Conservation (phyloP, 495 filamentous ascomycete species). For the Podospora pseudocomata region DNA sequence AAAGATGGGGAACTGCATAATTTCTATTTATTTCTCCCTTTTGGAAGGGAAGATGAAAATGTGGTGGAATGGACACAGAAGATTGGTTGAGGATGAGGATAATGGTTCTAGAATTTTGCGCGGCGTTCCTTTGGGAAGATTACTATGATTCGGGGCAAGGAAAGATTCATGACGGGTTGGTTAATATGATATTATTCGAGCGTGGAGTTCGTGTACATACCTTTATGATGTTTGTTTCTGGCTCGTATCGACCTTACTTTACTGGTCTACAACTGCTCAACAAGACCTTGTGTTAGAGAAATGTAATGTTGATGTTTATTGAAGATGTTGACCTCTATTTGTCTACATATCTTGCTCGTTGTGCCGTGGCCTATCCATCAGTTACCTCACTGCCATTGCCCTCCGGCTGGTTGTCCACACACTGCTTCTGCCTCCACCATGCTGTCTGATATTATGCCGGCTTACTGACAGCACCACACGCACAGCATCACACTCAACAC, state of each 20-base stretch:
- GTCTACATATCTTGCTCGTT: neutral
- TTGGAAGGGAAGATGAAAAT: neutral
- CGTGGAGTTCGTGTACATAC: neutral
- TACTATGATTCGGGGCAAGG: neutral
- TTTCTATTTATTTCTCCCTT: neutral
- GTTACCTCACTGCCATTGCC: too few species aligned
- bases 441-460: too few species aligned
- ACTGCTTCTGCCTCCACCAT: too few species aligned
- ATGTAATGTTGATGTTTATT: neutral
- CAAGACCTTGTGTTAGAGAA: neutral
- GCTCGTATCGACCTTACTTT: neutral
- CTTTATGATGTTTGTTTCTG: neutral
- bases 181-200: neutral
- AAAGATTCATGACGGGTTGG: neutral
- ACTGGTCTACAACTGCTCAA: neutral
- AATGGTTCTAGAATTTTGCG: neutral
- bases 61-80: neutral
- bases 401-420: too few species aligned
- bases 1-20: neutral
- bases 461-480: too few species aligned
- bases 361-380: too few species aligned
- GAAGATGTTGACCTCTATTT: neutral
- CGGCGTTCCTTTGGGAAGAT: neutral
- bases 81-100: neutral
- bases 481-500: too few species aligned